phyloP scores from a whole-genome alignment of 257 asterid species.

The Leptodermis oblonga region DNA sequence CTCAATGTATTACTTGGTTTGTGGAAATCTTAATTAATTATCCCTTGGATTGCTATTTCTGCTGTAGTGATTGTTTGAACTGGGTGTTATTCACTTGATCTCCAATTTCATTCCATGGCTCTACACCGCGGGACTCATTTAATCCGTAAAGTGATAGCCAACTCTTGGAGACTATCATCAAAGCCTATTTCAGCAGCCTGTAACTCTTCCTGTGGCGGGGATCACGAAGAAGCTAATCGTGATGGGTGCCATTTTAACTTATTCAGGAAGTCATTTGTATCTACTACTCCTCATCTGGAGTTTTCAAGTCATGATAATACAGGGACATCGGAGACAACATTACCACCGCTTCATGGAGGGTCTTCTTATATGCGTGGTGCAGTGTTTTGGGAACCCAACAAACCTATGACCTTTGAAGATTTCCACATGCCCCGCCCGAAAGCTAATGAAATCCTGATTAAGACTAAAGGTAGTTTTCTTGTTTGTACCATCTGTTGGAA shows the following conservation, averaged over 20 bases:
- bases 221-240: conserved; percentile 15
- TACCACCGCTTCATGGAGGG: conserved; percentile 63
- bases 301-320: background rate
- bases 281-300: background rate
- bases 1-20: background rate
- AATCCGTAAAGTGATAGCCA: conserved; percentile 38
- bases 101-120: conserved; percentile 35
- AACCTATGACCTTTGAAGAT: conserved; percentile 79
- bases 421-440: conserved; percentile 95
- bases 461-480: conserved; percentile 68
- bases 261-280: conserved; percentile 14
- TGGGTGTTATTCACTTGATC: background rate
- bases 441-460: conserved; percentile 75
- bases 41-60: background rate
- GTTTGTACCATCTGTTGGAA: background rate
- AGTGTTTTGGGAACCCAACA: conserved; percentile 80
- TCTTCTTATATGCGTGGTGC: conserved; percentile 85
- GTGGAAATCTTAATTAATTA: background rate
- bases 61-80: conserved; percentile 10
- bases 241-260: conserved; percentile 4
- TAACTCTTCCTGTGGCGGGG: background rate
- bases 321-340: conserved; percentile 37
- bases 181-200: conserved; percentile 11
- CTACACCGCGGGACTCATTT: conserved; percentile 41
- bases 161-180: conserved; percentile 12